A percentile compares a stretch with the other conserved stretches of the same genome.
phyloP scores from a whole-genome alignment of 192 early-diverging fungal species.

The Irineochytrium annulatum region DNA sequence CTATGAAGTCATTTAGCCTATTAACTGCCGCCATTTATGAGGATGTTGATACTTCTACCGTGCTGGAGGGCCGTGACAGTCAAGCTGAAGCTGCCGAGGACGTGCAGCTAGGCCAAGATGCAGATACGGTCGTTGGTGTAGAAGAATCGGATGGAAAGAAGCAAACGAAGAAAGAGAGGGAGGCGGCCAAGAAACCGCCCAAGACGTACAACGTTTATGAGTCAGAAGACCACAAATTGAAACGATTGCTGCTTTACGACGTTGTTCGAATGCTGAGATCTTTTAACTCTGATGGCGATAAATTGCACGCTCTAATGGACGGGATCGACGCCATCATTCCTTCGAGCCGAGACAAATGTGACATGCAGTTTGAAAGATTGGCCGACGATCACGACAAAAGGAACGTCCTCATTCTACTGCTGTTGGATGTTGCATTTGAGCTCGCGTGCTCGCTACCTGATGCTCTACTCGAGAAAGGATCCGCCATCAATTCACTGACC shows the following conservation, averaged over 20 bases:
- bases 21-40: too few species aligned
- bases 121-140: too few species aligned
- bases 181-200: constrained; percentile 9
- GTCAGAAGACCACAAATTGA: constrained; percentile 14
- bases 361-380: background rate
- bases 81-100: too few species aligned
- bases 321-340: background rate
- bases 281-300: constrained; percentile 14
- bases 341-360: background rate
- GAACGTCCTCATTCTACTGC: constrained; percentile 2
- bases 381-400: background rate
- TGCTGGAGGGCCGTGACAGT: too few species aligned
- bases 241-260: constrained; percentile 12
- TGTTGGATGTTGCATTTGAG: constrained; percentile 39
- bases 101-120: too few species aligned
- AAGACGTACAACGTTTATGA: background rate
- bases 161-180: background rate
- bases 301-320: constrained; percentile 3
- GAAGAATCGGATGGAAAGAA: background rate
- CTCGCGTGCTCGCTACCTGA: constrained; percentile 22
- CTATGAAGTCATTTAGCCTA: too few species aligned
- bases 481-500: constrained; percentile 1
- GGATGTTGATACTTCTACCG: too few species aligned
- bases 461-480: constrained; percentile 10
- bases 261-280: constrained; percentile 8